phyloP scores from a whole-genome alignment of 805 yeast genomes.

The Brettanomyces naardenensis region DNA sequence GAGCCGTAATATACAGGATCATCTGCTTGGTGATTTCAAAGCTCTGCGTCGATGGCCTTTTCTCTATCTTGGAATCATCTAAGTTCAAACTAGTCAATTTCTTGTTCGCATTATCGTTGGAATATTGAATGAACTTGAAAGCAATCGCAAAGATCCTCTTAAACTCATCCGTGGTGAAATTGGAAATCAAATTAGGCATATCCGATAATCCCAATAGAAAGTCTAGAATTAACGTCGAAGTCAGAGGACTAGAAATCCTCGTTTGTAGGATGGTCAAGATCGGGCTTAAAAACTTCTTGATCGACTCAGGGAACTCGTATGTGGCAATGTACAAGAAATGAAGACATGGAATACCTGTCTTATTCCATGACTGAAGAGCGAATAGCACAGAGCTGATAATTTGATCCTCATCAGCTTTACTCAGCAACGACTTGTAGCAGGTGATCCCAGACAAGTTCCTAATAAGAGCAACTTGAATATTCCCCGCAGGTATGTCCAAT shows the following conservation, averaged over 20 bases:
- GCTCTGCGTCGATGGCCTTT: constrained; percentile 42
- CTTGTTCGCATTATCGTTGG: constrained; percentile 36
- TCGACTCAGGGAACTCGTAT: constrained; percentile 68
- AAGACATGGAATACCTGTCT: constrained; percentile 69
- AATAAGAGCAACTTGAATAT: constrained; percentile 58
- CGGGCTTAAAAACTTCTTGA: constrained; percentile 60
- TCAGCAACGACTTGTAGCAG: constrained; percentile 48
- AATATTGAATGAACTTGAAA: constrained; percentile 68
- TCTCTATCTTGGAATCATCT: constrained; percentile 43
- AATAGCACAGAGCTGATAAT: constrained; percentile 50
- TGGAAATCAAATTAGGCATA: constrained; percentile 58
- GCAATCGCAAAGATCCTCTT: constrained; percentile 78
- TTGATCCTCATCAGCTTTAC: constrained; percentile 54
- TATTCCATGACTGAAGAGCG: constrained; percentile 69
- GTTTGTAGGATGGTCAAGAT: constrained; percentile 70
- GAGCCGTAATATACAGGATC: constrained; percentile 50
- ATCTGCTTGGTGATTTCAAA: constrained; percentile 40
- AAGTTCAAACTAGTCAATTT: constrained; percentile 26
- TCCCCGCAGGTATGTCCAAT: constrained; percentile 39
- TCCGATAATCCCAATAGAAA: constrained; percentile 60
- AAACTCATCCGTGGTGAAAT: constrained; percentile 69
- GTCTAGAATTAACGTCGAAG: constrained; percentile 70
- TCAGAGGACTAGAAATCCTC: constrained; percentile 58
- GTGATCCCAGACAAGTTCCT: constrained; percentile 54
- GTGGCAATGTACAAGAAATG: constrained; percentile 72